Conservation (phyloP, 2,329 filamentous ascomycete genomes). For the Cercospora zeina region DNA sequence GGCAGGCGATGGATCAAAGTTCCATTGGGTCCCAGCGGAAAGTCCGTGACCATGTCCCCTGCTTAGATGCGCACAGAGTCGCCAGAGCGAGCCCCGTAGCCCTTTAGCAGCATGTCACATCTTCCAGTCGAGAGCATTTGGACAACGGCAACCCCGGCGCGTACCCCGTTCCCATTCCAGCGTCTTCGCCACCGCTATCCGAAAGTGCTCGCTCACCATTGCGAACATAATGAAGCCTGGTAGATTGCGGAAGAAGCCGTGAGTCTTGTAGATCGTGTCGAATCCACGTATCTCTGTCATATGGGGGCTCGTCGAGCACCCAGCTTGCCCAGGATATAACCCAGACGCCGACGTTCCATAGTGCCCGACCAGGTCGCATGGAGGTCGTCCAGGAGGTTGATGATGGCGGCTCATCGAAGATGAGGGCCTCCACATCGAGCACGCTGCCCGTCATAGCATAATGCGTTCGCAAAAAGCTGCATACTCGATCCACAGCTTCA, state of each 20-base stretch:
- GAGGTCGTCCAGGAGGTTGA: conserved; percentile 2
- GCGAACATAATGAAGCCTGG: neutral
- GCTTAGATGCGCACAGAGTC: neutral
- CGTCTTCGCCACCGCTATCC: neutral
- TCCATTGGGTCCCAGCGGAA: neutral
- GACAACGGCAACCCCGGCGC: neutral
- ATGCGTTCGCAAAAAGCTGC: conserved; percentile 13
- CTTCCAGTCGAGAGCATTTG: neutral
- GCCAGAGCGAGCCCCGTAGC: neutral
- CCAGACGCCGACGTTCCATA: conserved; percentile 4
- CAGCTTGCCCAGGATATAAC: neutral
- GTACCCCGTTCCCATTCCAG: neutral
- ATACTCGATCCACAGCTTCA: conserved; percentile 13
- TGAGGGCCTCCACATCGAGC: conserved; percentile 13
- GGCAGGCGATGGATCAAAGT: neutral
- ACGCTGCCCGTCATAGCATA: conserved; percentile 7
- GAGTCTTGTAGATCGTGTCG: conserved; percentile 12
- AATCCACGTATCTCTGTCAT: conserved; percentile 16
- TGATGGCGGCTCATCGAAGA: conserved; percentile 16
- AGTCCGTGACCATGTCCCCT: too few relatives aligned
- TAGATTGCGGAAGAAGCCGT: conserved; percentile 4
- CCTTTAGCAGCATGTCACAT: neutral
- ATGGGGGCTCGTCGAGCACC: conserved; percentile 4
- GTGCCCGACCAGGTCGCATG: conserved; percentile 7
- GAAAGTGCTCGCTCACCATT: neutral